Evolutionary conservation across 2,329 filamentous ascomycete genomes (phyloP).

Genomic region (Diaporthe caulivora): DNA sequence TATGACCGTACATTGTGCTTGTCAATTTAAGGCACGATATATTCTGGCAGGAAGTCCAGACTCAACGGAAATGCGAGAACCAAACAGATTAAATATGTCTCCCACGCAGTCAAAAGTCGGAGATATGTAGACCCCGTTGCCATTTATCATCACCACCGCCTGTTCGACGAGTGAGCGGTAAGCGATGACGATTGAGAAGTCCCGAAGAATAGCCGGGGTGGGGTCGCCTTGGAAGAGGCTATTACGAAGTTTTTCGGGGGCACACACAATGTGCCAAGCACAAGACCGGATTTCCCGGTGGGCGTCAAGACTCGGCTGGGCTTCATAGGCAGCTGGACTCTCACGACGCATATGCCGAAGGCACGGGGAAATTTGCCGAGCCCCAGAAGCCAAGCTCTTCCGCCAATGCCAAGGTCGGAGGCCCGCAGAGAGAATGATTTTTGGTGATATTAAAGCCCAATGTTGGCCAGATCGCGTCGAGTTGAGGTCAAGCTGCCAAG

Average conservation of each 20-base stretch:
- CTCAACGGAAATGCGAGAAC: neutral
- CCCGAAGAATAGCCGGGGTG: conserved; percentile 1
- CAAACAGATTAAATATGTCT: neutral
- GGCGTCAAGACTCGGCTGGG: neutral
- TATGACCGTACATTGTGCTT: neutral
- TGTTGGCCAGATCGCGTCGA: neutral
- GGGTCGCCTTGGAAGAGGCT: neutral
- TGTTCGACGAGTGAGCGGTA: neutral
- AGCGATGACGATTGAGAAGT: neutral
- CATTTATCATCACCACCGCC: neutral
- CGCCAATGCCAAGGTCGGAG: neutral
- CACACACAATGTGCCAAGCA: conserved; percentile 4
- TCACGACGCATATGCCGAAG: conserved; percentile 11
- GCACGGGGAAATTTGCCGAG: neutral
- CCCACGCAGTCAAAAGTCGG: neutral
- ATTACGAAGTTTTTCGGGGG: conserved; percentile 6
- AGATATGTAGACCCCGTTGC: neutral
- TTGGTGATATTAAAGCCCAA: neutral
- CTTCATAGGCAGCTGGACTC: too few relatives aligned
- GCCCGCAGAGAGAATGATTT: neutral
- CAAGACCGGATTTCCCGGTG: neutral
- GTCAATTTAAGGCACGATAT: neutral
- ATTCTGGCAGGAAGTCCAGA: neutral
- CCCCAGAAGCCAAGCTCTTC: conserved; percentile 1
- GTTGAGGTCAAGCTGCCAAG: neutral